Evolutionary conservation across 1,284 basidiomycete species (phyloP), one percentile per base, ranked within the genome.

Genomic region (Kalmanozyma brasiliensis): DNA sequence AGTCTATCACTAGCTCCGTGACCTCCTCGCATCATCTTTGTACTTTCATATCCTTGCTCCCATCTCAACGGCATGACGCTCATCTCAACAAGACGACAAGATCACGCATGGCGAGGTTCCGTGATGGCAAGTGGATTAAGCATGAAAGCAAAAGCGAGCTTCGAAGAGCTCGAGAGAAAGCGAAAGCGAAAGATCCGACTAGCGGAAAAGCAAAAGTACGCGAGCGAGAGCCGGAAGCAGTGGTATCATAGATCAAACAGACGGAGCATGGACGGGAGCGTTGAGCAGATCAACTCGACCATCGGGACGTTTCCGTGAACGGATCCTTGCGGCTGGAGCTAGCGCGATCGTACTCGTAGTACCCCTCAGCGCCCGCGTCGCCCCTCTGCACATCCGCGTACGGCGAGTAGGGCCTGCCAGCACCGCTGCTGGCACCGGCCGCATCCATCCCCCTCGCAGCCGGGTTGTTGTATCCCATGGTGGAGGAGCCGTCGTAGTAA

Each of bases 401-500:
- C 20, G 70, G 70, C 23, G 70, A 73, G 49, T 69, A 73, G 2
- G 44, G 29, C 0, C 61, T 34, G 24, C 60, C 65, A 7, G 43
- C 56, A 4, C 44, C 48, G 26, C 24, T 26, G n/a, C 22, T 16
- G 8, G 49, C 49, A 4, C 49, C 60, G 0, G 70, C 70, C 4
- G 58, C 70, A 35, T 73, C 70, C 37, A 73, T 48, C 8, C 70
- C 70, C 2, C 53, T 34, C 2, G 63, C 33, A 0, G 71, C 71
- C n/a, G 45, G 44, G 53, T 59, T 70, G 55, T 61, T 66, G 63
- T 73, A 73, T 0, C 61, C 70, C 0, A 16, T 35, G 10, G 17
- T 58, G 3, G 58, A 43, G 36, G 52, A 58, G 13, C 66, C 71
- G 34, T 73, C 71, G 55, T 73, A 73, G 52, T 73, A 65, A 38